Evolutionary conservation across 257 asterid species (phyloP).

Genomic region (Euphrasia confusa): DNA sequence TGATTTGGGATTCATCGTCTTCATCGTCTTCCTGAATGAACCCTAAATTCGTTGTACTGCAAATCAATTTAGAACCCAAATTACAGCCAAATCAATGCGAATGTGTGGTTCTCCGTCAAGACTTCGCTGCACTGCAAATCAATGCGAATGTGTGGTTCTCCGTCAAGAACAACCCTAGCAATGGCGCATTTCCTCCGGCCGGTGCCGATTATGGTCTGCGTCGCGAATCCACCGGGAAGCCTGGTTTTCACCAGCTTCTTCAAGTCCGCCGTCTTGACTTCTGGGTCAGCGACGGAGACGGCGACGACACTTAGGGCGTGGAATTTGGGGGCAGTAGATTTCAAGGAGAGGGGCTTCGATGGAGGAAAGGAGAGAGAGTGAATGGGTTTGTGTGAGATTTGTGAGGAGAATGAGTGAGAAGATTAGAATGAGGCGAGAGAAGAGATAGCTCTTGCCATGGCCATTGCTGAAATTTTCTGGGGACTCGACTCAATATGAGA

Average conservation of each 20-base stretch:
- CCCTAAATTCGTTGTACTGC: too few relatives aligned
- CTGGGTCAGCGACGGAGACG: constrained; percentile 41
- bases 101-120: too few relatives aligned
- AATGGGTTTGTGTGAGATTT: constrained; percentile 44
- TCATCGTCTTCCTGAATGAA: too few relatives aligned
- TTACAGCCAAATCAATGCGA: too few relatives aligned
- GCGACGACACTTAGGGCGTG: constrained; percentile 32
- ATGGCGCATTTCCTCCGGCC: constrained; percentile 87
- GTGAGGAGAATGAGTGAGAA: constrained; percentile 82
- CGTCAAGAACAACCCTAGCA: constrained; percentile 96
- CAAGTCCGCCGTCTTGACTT: constrained; percentile 51
- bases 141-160: too few relatives aligned
- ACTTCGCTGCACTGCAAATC: too few relatives aligned
- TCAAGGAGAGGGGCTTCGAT: constrained; percentile 35
- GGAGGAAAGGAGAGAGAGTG: constrained; percentile 35
- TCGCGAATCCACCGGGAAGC: constrained; percentile 96
- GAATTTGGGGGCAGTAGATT: constrained; percentile 29
- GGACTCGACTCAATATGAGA: constrained; percentile 8
- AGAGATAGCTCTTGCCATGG: constrained; percentile 45
- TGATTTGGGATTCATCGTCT: too few relatives aligned
- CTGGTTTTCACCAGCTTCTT: constrained; percentile 67
- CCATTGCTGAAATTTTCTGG: background rate
- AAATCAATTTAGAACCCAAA: too few relatives aligned
- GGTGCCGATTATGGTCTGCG: constrained; percentile 82
- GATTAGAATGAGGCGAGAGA: constrained; percentile 66